phyloP scores from a whole-genome alignment of 192 early-diverging fungal species.

The Mortierella claussenii region DNA sequence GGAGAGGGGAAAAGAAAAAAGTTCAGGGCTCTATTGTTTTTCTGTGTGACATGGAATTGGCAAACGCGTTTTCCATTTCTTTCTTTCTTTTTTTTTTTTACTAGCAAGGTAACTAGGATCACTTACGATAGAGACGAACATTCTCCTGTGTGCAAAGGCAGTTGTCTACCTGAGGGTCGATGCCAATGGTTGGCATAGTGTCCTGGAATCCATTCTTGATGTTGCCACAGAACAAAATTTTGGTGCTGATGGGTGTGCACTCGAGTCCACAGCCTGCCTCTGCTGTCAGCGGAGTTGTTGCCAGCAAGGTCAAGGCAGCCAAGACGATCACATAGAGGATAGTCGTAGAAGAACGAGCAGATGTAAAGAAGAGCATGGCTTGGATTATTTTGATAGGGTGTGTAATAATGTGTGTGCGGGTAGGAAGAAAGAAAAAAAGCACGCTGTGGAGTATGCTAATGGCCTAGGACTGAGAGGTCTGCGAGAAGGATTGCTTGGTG shows the following conservation, averaged over 20 bases:
- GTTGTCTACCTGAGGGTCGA: slow-evolving; percentile 12
- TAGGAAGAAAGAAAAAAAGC: too few relatives aligned
- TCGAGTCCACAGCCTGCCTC: slow-evolving; percentile 16
- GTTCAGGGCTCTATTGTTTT: too few relatives aligned
- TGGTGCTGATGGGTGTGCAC: slow-evolving; percentile 19
- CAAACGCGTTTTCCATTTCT: too few relatives aligned
- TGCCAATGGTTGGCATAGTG: slow-evolving; percentile 21
- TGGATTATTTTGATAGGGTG: too few relatives aligned
- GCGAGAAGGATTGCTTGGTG: too few relatives aligned
- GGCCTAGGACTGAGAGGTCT: too few relatives aligned
- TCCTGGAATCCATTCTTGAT: slow-evolving; percentile 12
- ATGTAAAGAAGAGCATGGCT: not conserved
- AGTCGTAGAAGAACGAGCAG: not conserved
- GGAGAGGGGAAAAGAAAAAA: too few relatives aligned
- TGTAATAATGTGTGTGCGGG: too few relatives aligned
- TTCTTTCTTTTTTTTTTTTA: too few relatives aligned
- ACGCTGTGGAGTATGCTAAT: too few relatives aligned
- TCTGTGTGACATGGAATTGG: too few relatives aligned
- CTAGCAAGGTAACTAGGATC: too few relatives aligned
- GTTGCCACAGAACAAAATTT: slow-evolving; percentile 13
- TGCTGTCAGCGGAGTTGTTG: slow-evolving; percentile 11
- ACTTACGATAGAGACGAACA: slow-evolving; percentile 25
- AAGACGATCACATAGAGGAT: slow-evolving; percentile 8
- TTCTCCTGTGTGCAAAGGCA: slow-evolving; percentile 29
- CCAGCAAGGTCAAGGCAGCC: slow-evolving; percentile 10